These are phyloP conservation scores for Biscogniauxia marginata DNA, from an alignment of 2,329 filamentous ascomycete genomes.

Conservation along the genomic window DNA sequence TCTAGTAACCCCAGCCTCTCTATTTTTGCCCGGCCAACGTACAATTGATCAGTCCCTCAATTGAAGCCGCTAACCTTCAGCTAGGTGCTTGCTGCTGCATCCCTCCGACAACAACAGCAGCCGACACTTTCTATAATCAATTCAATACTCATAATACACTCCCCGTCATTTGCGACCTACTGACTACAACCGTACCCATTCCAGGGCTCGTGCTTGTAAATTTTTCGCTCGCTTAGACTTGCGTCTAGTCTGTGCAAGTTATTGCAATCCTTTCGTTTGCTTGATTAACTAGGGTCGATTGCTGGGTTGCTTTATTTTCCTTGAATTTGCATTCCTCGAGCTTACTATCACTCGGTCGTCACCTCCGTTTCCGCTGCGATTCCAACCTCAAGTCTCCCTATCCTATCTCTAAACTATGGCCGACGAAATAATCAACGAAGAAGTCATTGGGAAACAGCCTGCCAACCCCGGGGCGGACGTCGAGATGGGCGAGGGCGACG, in stretches of 20 bases:
- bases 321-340: no score
- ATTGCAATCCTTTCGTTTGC: no score
- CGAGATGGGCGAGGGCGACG: conserved; percentile 35
- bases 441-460: conserved; percentile 28
- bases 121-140: no score
- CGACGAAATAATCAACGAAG: conserved; percentile 30
- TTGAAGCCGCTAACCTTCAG: neutral
- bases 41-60: neutral
- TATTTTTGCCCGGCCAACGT: neutral
- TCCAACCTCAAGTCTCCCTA: neutral
- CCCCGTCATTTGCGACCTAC: no score
- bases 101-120: no score
- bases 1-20: neutral
- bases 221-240: no score
- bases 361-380: neutral
- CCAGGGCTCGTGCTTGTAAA: no score
- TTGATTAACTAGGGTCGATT: no score
- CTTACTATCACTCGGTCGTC: neutral
- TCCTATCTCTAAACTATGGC: conserved; percentile 21
- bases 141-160: no score
- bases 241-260: no score
- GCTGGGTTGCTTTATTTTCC: no score
- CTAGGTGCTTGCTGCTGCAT: neutral
- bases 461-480: conserved; percentile 29
- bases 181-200: no score